phyloP scores from a whole-genome alignment of 2,329 filamentous ascomycete genomes.

The Taxawa tesnikishii region DNA sequence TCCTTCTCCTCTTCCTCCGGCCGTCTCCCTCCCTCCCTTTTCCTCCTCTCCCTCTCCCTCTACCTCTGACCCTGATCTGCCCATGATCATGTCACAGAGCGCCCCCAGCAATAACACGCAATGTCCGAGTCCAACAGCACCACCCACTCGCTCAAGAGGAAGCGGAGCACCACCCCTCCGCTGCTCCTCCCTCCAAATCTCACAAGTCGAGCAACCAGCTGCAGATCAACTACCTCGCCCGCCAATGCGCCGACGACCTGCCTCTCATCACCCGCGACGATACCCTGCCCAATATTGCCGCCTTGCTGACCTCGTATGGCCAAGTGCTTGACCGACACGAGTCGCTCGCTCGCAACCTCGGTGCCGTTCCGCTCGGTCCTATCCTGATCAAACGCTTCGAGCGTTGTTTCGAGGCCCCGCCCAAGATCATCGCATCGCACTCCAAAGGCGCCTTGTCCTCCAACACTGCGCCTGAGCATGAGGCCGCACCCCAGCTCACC shows the following conservation, averaged over 20 bases:
- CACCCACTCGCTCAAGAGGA: constrained; percentile 30
- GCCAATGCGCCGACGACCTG: constrained; percentile 49
- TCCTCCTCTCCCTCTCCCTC: no score
- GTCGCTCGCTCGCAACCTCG: constrained; percentile 73
- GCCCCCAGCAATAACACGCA: neutral
- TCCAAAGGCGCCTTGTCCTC: constrained; percentile 22
- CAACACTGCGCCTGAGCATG: constrained; percentile 29
- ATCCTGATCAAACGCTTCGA: constrained; percentile 80
- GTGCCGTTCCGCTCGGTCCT: constrained; percentile 69
- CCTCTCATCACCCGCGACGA: constrained; percentile 53
- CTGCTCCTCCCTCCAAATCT: constrained; percentile 34
- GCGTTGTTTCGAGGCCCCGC: constrained; percentile 70
- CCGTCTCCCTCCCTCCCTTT: no score
- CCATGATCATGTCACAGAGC: no score
- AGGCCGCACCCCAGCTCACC: constrained; percentile 41
- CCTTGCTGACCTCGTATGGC: constrained; percentile 69
- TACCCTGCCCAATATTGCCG: constrained; percentile 60
- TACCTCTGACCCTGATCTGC: no score
- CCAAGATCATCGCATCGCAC: constrained; percentile 52
- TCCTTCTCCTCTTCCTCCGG: neutral
- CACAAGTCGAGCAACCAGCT: constrained; percentile 39
- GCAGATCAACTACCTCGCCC: constrained; percentile 56
- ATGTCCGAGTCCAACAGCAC: constrained; percentile 8
- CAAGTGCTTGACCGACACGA: constrained; percentile 75
- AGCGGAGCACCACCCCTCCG: constrained; percentile 27